Percentiles rank a stretch among this genome's conserved stretches.
phyloP scores from a whole-genome alignment of 805 yeast species.

The Lachancea fermentati region DNA sequence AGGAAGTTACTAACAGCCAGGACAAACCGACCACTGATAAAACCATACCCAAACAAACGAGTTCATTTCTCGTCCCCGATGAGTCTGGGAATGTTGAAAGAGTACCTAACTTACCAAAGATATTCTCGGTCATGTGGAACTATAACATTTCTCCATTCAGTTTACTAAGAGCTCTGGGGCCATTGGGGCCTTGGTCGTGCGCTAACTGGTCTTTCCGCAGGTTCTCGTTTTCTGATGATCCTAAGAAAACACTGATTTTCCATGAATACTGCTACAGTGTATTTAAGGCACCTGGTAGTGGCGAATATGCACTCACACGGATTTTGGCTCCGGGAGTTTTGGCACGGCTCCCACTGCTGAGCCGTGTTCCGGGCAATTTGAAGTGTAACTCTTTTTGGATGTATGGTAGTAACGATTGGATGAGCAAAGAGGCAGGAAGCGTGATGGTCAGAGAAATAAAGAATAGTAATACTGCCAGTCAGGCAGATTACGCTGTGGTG shows the following conservation, averaged over 20 bases:
- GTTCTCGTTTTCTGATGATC: slow-evolving; percentile 43
- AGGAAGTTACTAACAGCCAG: slow-evolving; percentile 26
- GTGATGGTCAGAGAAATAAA: slow-evolving; percentile 28
- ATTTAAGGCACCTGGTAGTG: slow-evolving; percentile 83
- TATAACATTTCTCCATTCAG: slow-evolving; percentile 80
- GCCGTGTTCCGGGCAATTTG: slow-evolving; percentile 33
- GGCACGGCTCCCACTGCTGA: slow-evolving; percentile 67
- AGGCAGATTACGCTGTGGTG: slow-evolving; percentile 12
- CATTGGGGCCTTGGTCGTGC: slow-evolving; percentile 76
- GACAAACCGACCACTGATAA: slow-evolving; percentile 16
- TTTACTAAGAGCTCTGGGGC: slow-evolving; percentile 70
- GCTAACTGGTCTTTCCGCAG: slow-evolving; percentile 87
- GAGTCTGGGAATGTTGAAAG: slow-evolving; percentile 32
- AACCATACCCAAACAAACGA: slow-evolving; percentile 7
- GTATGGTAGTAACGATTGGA: slow-evolving; percentile 79
- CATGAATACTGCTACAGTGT: slow-evolving; percentile 81
- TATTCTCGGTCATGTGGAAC: slow-evolving; percentile 62
- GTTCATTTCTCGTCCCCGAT: slow-evolving; percentile 26
- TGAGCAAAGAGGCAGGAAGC: slow-evolving; percentile 42
- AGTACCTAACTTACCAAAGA: slow-evolving; percentile 32
- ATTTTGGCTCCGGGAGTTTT: slow-evolving; percentile 87
- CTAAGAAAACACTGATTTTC: slow-evolving; percentile 37
- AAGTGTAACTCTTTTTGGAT: slow-evolving; percentile 60
- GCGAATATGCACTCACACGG: slow-evolving; percentile 85
- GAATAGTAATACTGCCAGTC: neutral